Base-by-base conservation (phyloP, 768 basidiomycete genomes). In the Pisolithus orientalis region DNA sequence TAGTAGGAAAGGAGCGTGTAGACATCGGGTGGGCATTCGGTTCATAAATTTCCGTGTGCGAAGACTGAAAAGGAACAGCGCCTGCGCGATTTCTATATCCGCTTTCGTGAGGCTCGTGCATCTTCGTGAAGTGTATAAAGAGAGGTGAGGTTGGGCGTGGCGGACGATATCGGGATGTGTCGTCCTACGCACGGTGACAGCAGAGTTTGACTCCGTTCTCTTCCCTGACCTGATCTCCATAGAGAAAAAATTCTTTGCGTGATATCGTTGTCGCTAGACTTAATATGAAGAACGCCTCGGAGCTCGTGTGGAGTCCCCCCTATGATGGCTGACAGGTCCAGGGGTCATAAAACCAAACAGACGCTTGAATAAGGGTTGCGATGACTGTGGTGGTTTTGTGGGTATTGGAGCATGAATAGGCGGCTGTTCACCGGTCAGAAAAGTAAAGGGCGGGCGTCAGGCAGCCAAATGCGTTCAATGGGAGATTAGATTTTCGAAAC, bases 391-490 rank as follows among this genome's bases (percentile, higher is more conserved):
- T 24, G 67, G 67, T 45, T 56, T 69, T 5, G 57, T 57, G 4
- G 65, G 67, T 25, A 65, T 39, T 6, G 67, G 63, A 0, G 65
- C 51, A n/a, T 69, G 66, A 62, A 64, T 64, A 25, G 27, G 44
- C 16, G 56, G 57, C 65, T 67, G 40, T 47, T 47, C 10, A 34
- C 46, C 31, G 21, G 46, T 37, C 17, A 45, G 6, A 27, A 29
- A 17, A 45, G 25, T 16, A 6, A 27, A 39, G 39, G 21, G 4
- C 14, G 44, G 14, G 44, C 11, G 21, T 21, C 21, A 24, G 3
- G 59, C 5, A 40, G 9, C 21, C 44, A 29, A 29, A 57, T 27
- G 14, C 31, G 49, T 46, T 38, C 21, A 39, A 21, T 6, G 14
- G 25, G 24, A 29, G 38, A 50, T 46, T 34, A 31, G 29, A 54